Conservation (phyloP, 1,284 basidiomycete species). For the Leccinum solheimii region DNA sequence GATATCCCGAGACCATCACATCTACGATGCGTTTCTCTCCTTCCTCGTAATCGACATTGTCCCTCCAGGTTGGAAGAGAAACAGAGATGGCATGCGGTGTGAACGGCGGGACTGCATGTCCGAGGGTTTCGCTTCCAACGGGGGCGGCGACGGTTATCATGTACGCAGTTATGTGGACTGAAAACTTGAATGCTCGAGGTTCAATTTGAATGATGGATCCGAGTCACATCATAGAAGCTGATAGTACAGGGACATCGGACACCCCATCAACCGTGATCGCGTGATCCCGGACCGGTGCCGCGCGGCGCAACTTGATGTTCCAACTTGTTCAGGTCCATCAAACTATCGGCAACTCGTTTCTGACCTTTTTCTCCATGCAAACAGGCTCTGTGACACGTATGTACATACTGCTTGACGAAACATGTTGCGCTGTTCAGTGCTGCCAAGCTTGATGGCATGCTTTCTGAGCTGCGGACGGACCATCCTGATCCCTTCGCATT, state of each 20-base stretch:
- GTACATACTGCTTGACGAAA: background rate
- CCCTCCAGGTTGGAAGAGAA: slow-evolving; percentile 93
- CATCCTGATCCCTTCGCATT: background rate
- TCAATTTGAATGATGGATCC: background rate
- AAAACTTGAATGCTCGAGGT: background rate
- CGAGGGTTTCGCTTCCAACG: slow-evolving; percentile 40
- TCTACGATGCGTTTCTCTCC: slow-evolving; percentile 83
- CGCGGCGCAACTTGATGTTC: too few relatives aligned
- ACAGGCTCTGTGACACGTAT: too few relatives aligned
- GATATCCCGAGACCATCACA: slow-evolving; percentile 92
- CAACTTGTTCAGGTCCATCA: background rate
- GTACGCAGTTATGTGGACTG: background rate
- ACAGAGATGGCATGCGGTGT: slow-evolving; percentile 94
- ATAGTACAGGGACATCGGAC: background rate
- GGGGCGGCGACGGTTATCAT: slow-evolving; percentile 18
- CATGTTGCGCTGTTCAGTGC: background rate
- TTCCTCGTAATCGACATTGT: slow-evolving; percentile 94
- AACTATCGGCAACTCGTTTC: background rate
- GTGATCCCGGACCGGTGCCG: background rate
- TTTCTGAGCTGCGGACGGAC: background rate
- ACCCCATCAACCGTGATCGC: background rate
- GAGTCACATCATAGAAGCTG: background rate
- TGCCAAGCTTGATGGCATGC: background rate
- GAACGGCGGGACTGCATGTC: slow-evolving; percentile 60
- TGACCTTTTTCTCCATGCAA: background rate